These are phyloP conservation scores for Talinum fruticosum DNA, from an alignment of 148 eudicot species.

Conservation along the genomic window DNA sequence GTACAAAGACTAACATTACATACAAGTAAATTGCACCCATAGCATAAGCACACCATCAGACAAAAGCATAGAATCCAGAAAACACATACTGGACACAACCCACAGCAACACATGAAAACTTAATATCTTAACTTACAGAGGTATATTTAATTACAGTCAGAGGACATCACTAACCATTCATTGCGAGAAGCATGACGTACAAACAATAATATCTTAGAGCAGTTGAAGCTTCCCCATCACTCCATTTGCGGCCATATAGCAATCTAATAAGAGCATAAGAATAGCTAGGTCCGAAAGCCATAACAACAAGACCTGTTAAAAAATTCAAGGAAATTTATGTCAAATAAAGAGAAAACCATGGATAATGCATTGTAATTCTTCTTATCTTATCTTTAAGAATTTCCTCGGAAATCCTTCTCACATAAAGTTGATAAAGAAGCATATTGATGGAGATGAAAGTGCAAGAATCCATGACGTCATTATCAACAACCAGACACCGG, in stretches of 20 bases:
- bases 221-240: constrained; percentile 97
- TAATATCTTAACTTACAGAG: no score
- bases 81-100: not conserved
- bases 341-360: not conserved
- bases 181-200: constrained; percentile 74
- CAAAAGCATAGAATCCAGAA: constrained; percentile 9
- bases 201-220: constrained; percentile 81
- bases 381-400: not conserved
- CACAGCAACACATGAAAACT: not conserved
- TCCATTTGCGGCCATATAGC: constrained; percentile 91
- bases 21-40: not conserved
- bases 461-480: not conserved
- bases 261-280: constrained; percentile 88
- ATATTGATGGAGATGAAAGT: not conserved
- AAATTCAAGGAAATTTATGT: not conserved
- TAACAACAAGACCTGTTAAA: constrained; percentile 59
- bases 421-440: not conserved
- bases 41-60: not conserved
- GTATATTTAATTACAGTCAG: not conserved
- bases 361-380: not conserved
- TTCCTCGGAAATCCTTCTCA: not conserved
- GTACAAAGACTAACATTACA: not conserved
- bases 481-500: not conserved
- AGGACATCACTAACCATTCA: constrained; percentile 62
- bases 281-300: constrained; percentile 97